A percentile compares a stretch with the other conserved stretches of the same genome.
These are phyloP conservation scores for Paxillus ammoniavirescens DNA, from an alignment of 768 basidiomycete genomes.

Conservation along the genomic window DNA sequence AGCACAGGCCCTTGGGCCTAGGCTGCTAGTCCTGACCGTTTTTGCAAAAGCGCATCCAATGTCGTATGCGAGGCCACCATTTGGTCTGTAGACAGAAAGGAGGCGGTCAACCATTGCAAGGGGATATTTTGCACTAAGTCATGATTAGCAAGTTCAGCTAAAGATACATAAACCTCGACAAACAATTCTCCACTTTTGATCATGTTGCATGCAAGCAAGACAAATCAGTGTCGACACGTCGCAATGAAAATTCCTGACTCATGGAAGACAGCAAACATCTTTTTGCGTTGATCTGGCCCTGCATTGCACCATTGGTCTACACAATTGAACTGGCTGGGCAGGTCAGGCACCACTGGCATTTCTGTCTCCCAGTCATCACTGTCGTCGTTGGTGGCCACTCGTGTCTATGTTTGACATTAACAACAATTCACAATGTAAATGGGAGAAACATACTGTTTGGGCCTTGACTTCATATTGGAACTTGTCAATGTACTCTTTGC, in stretches of 20 bases:
- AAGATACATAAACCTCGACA: not conserved
- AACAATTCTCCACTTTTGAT: slow-evolving; percentile 15
- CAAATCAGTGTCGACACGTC: slow-evolving; percentile 4
- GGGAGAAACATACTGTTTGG: not conserved
- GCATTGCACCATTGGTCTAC: slow-evolving; percentile 9
- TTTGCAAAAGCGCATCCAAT: not conserved
- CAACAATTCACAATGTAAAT: not conserved
- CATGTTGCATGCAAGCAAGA: slow-evolving; percentile 9
- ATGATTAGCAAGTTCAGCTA: not conserved
- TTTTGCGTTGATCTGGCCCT: not conserved
- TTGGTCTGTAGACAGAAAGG: not conserved
- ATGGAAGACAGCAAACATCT: slow-evolving; percentile 1
- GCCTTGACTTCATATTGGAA: slow-evolving; percentile 1
- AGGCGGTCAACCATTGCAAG: not conserved
- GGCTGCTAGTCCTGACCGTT: not conserved
- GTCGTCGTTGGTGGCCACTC: no score
- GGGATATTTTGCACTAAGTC: slow-evolving; percentile 7
- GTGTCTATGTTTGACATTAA: not conserved
- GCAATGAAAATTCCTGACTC: slow-evolving; percentile 8
- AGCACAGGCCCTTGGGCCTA: not conserved
- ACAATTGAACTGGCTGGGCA: slow-evolving; percentile 1
- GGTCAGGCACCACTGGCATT: not conserved
- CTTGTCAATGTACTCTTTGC: not conserved
- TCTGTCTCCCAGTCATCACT: not conserved
- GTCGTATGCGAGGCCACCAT: not conserved